Base-by-base conservation (phyloP, 768 basidiomycete species). In the Roridomyces roridus region DNA sequence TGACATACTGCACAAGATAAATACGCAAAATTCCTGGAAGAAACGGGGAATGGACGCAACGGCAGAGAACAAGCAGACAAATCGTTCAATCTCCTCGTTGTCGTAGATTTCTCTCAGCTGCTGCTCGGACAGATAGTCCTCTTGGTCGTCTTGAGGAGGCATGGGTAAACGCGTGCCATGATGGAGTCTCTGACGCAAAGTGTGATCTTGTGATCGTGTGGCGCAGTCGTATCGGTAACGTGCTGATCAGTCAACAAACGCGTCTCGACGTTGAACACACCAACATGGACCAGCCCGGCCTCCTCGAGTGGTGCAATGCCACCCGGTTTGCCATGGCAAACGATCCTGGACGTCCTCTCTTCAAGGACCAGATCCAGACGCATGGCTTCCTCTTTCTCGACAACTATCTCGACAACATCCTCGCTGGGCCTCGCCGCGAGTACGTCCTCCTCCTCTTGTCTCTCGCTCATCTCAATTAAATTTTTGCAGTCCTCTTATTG, bases 331-430 rank as follows among this genome's bases (percentile, higher is more conserved):
- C 82, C 29, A 91, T 93, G 85, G 82, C 80, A 7, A 85, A 79
- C 45, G 92, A 93, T 68, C 82, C 87, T 50, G 89, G 86, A 21
- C 83, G 88, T 14, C 80, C 87, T 61, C 73, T 83, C 45, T 85
- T 94, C 63, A 82, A 88, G 50, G 85, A 88, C 46, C 87, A 92
- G 65, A 81, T 92, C 34, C 87, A 90, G 46, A 81, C 77, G 3
- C 85, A 91, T 57, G 92, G 89, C 4, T 90, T 92, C 70, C 77
- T 85, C 60, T 93, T 92, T 69, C 81, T 94, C 39, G 86, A 92
- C 59, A 85, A 87, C 65, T 93, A 92, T 67, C 73, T 92, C 40
- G 86, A 88, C 64, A 85, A 84, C 64, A 91, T 93, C 55, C 74
- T 90, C 29, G 77, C 80, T 4, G 85, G 87, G 29, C 80, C 82